Evolutionary conservation across 192 early-diverging fungal species (phyloP).

Genomic region (Backusella tarrabulga): DNA sequence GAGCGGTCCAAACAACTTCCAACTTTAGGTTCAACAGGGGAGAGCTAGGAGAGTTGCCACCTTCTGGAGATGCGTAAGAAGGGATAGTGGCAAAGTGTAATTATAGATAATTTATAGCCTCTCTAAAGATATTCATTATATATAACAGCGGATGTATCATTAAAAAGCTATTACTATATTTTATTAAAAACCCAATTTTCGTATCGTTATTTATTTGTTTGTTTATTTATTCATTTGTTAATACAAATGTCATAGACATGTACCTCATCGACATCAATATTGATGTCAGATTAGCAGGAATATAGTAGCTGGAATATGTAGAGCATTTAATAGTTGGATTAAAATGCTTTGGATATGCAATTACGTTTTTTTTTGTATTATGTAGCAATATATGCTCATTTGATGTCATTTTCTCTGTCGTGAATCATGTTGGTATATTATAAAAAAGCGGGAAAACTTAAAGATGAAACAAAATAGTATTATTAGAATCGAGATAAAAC

Average conservation of each 20-base stretch:
- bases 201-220: too few species aligned
- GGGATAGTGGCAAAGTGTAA: not conserved
- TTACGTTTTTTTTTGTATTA: not conserved
- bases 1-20: not conserved
- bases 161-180: not conserved
- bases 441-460: not conserved
- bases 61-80: not conserved
- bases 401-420: not conserved
- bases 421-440: not conserved
- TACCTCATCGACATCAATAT: too few species aligned
- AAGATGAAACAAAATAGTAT: not conserved
- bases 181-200: too few species aligned
- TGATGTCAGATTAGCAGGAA: too few species aligned
- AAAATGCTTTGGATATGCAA: too few species aligned
- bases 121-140: not conserved
- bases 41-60: not conserved
- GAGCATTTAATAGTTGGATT: too few species aligned
- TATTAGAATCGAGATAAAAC: not conserved
- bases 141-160: not conserved
- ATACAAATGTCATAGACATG: too few species aligned
- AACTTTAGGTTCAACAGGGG: slow-evolving; percentile 1
- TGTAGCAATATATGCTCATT: not conserved
- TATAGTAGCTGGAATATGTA: too few species aligned
- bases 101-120: not conserved
- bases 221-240: too few species aligned